Conservation (phyloP, 768 basidiomycete genomes). For the Naganishia vaughanmartiniae region DNA sequence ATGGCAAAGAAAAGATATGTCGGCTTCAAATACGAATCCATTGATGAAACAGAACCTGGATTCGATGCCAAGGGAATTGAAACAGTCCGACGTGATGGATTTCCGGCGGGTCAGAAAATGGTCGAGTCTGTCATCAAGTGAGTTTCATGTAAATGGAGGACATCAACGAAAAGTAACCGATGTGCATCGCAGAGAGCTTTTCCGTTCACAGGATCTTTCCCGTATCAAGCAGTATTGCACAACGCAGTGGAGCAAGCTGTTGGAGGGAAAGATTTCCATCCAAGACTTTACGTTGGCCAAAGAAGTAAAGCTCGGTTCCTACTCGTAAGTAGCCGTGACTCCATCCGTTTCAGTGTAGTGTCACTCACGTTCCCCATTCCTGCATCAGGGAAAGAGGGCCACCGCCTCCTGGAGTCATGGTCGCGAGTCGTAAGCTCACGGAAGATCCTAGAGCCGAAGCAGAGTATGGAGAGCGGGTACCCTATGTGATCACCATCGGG, state of each 20-base stretch:
- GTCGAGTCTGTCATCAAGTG: constrained; percentile 85
- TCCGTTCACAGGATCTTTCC: constrained; percentile 83
- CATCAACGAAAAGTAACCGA: background rate
- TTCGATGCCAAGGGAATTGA: constrained; percentile 99
- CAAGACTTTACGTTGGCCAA: constrained; percentile 95
- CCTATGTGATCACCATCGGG: constrained; percentile 77
- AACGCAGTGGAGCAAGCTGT: constrained; percentile 75
- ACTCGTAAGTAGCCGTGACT: constrained; percentile 61
- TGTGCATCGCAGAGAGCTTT: constrained; percentile 67
- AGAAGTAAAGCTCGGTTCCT: constrained; percentile 87
- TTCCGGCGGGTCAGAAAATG: constrained; percentile 88
- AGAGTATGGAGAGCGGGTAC: constrained; percentile 89
- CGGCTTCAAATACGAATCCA: constrained; percentile 87
- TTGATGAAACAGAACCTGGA: constrained; percentile 70
- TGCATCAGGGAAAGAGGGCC: constrained; percentile 68
- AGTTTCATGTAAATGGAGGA: constrained; percentile 35
- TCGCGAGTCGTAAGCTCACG: constrained; percentile 72
- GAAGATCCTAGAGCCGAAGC: constrained; percentile 77
- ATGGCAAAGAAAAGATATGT: constrained; percentile 98
- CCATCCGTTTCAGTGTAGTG: background rate
- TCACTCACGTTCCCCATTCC: background rate
- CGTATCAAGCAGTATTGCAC: constrained; percentile 84
- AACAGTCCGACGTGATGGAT: constrained; percentile 87
- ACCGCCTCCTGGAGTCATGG: constrained; percentile 86
- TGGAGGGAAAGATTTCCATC: constrained; percentile 74